A percentile compares a stretch with the other conserved stretches of the same genome.
These are phyloP conservation scores for Thielaviopsis musarum DNA, from an alignment of 2,329 filamentous ascomycete species.

Conservation along the genomic window DNA sequence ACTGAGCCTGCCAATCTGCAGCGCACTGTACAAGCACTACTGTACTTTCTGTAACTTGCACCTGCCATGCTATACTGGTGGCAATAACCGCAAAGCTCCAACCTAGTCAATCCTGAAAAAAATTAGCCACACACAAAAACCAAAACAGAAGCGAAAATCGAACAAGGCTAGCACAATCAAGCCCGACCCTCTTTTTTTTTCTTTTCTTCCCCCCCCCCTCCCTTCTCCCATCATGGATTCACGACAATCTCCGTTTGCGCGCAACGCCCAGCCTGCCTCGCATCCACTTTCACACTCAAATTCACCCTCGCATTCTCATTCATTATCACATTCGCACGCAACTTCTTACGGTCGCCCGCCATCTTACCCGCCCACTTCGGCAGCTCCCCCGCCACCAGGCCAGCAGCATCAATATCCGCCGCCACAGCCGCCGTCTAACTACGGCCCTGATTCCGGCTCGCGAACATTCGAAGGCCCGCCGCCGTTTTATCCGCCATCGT, in stretches of 20 bases:
- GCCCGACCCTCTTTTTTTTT: neutral
- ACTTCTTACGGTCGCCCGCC: neutral
- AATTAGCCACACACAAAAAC: neutral
- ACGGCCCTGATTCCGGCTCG: conserved; percentile 1
- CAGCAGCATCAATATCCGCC: neutral
- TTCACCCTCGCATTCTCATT: neutral
- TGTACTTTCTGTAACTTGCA: neutral
- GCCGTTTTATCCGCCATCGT: conserved; percentile 6
- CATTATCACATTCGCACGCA: neutral
- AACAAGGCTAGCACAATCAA: neutral
- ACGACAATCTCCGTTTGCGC: conserved; percentile 7
- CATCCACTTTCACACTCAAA: conserved; percentile 11
- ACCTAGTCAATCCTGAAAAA: neutral
- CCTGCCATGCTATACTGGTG: neutral
- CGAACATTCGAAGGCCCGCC: conserved; percentile 1
- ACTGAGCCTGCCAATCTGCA: neutral
- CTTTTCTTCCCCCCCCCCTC: neutral
- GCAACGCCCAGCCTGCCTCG: conserved; percentile 10
- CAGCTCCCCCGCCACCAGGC: neutral
- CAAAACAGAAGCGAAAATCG: neutral
- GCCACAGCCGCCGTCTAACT: neutral
- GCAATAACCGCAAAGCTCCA: neutral
- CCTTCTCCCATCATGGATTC: conserved; percentile 9
- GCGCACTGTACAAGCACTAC: neutral
- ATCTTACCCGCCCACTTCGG: neutral